Evolutionary conservation across 164 flowering plant species (phyloP).

Genomic region (Vitis rotundifolia): DNA sequence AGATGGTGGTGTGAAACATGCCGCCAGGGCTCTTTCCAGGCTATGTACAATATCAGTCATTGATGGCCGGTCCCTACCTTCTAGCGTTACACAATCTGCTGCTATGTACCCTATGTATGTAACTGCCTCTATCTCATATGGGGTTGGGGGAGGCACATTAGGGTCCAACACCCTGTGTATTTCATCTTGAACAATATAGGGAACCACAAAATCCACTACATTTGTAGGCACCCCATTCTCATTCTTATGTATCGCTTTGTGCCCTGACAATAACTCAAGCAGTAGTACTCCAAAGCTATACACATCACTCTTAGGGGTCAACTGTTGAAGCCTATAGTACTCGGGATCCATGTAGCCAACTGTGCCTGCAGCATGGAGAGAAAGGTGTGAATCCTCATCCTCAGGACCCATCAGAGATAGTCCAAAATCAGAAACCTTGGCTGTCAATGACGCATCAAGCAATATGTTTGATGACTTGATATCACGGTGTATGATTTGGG

Average conservation of each 20-base stretch:
- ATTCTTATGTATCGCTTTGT: slow-evolving; percentile 62
- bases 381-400: slow-evolving; percentile 48
- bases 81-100: slow-evolving; percentile 63
- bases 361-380: slow-evolving; percentile 73
- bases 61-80: slow-evolving; percentile 62
- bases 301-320: slow-evolving; percentile 78
- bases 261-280: slow-evolving; percentile 72
- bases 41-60: slow-evolving; percentile 63
- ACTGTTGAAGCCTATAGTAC: slow-evolving; percentile 66
- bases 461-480: slow-evolving; percentile 87
- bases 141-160: slow-evolving; percentile 69
- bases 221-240: slow-evolving; percentile 59
- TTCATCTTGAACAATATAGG: slow-evolving; percentile 58
- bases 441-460: slow-evolving; percentile 60
- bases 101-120: slow-evolving; percentile 65
- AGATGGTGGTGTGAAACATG: slow-evolving; percentile 37
- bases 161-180: slow-evolving; percentile 65
- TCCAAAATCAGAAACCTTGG: slow-evolving; percentile 86
- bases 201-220: slow-evolving; percentile 74
- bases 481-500: slow-evolving; percentile 79
- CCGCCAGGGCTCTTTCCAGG: slow-evolving; percentile 63
- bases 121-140: slow-evolving; percentile 83
- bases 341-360: slow-evolving; percentile 91
- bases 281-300: slow-evolving; percentile 83
- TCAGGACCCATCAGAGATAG: slow-evolving; percentile 73